These are phyloP conservation scores for Raddia guianensis DNA, from an alignment of 176 grass and related monocot genomes.

Conservation along the genomic window DNA sequence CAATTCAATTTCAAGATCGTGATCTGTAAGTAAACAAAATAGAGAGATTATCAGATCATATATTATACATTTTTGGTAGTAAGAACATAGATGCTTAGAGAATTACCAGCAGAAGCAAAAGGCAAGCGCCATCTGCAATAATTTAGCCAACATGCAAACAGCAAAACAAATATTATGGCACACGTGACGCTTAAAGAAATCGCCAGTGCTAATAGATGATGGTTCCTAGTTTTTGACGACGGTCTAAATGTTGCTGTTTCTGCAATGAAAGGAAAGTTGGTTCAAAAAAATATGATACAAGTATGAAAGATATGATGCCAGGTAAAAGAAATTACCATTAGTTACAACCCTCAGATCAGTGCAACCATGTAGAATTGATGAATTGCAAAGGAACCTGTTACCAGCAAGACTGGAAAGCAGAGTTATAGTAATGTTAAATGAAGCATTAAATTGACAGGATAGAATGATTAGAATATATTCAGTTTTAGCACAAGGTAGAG, in stretches of 20 bases:
- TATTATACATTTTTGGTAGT: neutral
- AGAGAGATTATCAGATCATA: neutral
- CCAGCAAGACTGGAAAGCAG: slow-evolving; percentile 71
- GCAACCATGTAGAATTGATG: slow-evolving; percentile 77
- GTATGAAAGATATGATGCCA: slow-evolving; percentile 34
- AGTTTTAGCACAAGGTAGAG: slow-evolving; percentile 9
- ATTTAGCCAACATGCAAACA: slow-evolving; percentile 72
- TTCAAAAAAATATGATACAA: neutral
- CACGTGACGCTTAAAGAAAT: slow-evolving; percentile 75
- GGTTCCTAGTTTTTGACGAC: slow-evolving; percentile 48
- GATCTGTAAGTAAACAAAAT: slow-evolving; percentile 59
- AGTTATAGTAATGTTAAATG: slow-evolving; percentile 5
- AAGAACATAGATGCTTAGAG: slow-evolving; percentile 34
- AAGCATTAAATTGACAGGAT: slow-evolving; percentile 14
- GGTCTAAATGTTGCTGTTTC: slow-evolving; percentile 52
- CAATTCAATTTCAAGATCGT: slow-evolving; percentile 88
- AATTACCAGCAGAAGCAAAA: slow-evolving; percentile 88
- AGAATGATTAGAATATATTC: neutral
- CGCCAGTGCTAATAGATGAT: slow-evolving; percentile 75
- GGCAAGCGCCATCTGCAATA: slow-evolving; percentile 88
- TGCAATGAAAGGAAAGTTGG: slow-evolving; percentile 50
- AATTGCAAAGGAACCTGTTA: slow-evolving; percentile 91
- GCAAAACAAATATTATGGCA: slow-evolving; percentile 60
- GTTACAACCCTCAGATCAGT: slow-evolving; percentile 47
- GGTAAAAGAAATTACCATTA: slow-evolving; percentile 59